These are phyloP conservation scores for Acanthamoeba healyi DNA, from an alignment of 208 protist species.

Conservation along the genomic window DNA sequence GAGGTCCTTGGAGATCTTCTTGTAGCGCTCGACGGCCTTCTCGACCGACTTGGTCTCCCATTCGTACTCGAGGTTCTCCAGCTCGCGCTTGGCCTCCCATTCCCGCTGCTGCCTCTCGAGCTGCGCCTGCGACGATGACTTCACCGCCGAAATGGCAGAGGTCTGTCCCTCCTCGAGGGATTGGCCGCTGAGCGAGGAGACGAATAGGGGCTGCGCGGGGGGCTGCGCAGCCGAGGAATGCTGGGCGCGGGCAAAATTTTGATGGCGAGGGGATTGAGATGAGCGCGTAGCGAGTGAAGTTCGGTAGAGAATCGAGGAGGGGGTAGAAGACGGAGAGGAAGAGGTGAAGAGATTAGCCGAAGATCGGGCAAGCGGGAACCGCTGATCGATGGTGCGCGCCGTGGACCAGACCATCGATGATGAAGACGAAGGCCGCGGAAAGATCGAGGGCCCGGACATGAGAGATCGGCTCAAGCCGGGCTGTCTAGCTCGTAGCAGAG, in stretches of 20 bases:
- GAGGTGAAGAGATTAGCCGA: neutral
- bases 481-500: neutral
- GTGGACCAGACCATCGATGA: neutral
- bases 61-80: constrained; percentile 17
- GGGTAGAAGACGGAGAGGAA: too few species aligned
- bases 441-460: neutral
- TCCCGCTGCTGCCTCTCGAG: constrained; percentile 6
- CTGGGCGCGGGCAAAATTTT: too few species aligned
- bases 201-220: neutral
- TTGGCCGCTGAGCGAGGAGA: neutral
- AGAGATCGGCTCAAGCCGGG: neutral
- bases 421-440: neutral
- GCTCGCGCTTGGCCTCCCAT: neutral
- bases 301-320: too few species aligned
- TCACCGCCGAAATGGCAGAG: too few species aligned
- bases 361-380: too few species aligned
- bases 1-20: constrained; percentile 47
- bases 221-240: too few species aligned
- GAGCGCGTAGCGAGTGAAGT: too few species aligned
- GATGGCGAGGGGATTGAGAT: too few species aligned
- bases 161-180: neutral
- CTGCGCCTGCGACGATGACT: neutral
- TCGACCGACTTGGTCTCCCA: constrained; percentile 42
- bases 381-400: too few species aligned
- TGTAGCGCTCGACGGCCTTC: constrained; percentile 34